Base-by-base conservation (phyloP, 768 basidiomycete species). In the Floccularia luteovirens region DNA sequence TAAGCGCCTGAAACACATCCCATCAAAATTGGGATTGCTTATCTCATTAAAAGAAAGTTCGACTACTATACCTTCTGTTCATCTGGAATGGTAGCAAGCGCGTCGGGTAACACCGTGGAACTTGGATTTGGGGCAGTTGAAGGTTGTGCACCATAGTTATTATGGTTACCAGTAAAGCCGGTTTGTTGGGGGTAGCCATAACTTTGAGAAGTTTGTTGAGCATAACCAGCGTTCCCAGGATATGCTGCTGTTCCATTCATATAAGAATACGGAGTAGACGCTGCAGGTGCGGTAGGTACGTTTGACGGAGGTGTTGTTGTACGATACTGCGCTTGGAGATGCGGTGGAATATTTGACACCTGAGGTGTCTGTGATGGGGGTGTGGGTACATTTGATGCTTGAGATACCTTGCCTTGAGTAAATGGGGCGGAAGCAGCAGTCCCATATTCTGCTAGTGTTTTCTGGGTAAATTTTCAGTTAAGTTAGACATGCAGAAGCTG, bases 21-120 rank as follows among this genome's bases (percentile, higher is more conserved):
- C n/a, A n/a, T n/a, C n/a, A n/a, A n/a, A n/a, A n/a, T n/a, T n/a
- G n/a, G n/a, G n/a, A n/a, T n/a, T n/a, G n/a, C n/a, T n/a, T n/a
- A n/a, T n/a, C n/a, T n/a, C n/a, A n/a, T n/a, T n/a, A n/a, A n/a
- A n/a, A n/a, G 38, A 39, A 5, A 55, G 24, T 5, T 53, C 41
- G 35, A 41, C 36, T 22, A 17, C 28, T 56, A 27, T 41, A 77
- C 81, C 68, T 78, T 83, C 49, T 83, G 82, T 4, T 81, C 80
- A 33, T 83, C 79, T 7, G 79, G 74, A 27, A 86, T 75, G 16
- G 65, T 64, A 36, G 73, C 72, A 24, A 86, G 62, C 1, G 75
- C 64, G 20, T 75, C 74, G 5, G 71, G 70, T n/a, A 77, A 20
- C 31, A 40, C 28, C 41, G 64, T 31, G 47, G 60, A 7, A 46